Percentiles rank a stretch among this genome's conserved stretches.
Evolutionary conservation across 768 basidiomycete genomes (phyloP).

Genomic region (Tulasnella sp.): DNA sequence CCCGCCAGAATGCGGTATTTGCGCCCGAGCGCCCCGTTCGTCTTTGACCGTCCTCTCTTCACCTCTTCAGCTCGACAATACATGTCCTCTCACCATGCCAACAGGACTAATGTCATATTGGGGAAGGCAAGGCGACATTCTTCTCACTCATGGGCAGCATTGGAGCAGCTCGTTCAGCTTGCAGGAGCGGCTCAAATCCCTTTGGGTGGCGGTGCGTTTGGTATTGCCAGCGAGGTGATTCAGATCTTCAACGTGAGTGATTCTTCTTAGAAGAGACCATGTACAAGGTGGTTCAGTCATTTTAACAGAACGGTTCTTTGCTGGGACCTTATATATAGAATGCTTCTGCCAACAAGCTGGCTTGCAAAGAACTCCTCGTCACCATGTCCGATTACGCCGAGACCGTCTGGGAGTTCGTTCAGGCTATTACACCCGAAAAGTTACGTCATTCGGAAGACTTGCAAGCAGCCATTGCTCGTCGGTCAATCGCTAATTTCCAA

Average conservation of each 20-base stretch:
- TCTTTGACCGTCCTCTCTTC: not conserved
- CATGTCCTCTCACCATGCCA: not conserved
- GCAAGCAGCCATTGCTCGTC: not conserved
- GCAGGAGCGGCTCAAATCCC: not conserved
- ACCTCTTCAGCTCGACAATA: not conserved
- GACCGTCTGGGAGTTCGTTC: not conserved
- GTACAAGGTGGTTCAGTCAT: not conserved
- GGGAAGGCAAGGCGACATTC: not conserved
- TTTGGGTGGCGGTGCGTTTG: not conserved
- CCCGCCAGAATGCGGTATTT: not conserved
- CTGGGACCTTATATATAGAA: not conserved
- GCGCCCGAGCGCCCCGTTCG: not conserved
- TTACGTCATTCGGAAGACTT: not conserved
- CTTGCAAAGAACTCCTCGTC: not conserved
- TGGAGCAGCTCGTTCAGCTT: not conserved
- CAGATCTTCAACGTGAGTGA: conserved; percentile 2
- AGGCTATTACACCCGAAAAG: not conserved
- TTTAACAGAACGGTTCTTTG: not conserved
- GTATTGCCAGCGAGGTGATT: not conserved
- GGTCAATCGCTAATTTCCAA: not conserved
- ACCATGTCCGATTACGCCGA: not conserved
- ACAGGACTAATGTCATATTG: not conserved
- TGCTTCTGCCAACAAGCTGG: not conserved
- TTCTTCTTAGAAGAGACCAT: not conserved
- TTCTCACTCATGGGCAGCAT: not conserved